Percentiles rank a stretch among this genome's conserved stretches.
phyloP scores from a whole-genome alignment of 2,329 filamentous ascomycete species.

The Emmonsia crescens region DNA sequence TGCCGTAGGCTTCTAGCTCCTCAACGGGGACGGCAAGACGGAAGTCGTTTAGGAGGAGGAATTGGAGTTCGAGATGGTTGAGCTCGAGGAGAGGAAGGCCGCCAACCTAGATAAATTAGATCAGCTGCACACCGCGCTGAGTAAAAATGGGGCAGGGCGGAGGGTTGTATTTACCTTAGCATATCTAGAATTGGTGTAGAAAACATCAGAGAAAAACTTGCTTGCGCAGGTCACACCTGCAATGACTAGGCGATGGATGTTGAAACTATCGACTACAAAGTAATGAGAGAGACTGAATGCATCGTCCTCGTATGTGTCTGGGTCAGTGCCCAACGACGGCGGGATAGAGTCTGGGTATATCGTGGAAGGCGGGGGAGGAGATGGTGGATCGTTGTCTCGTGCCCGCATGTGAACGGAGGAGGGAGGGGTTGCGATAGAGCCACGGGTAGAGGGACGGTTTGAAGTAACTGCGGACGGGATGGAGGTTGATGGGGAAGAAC shows the following conservation, averaged over 20 bases:
- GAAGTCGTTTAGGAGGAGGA: constrained; percentile 91
- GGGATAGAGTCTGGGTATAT: constrained; percentile 11
- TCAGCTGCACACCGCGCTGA: neutral
- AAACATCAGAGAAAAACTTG: constrained; percentile 98
- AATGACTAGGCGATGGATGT: constrained; percentile 94
- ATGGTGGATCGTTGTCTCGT: constrained; percentile 24
- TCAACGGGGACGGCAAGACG: constrained; percentile 85
- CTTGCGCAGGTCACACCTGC: constrained; percentile 95
- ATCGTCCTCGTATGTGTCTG: constrained; percentile 17
- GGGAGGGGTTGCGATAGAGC: constrained; percentile 28
- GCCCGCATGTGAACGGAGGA: constrained; percentile 25
- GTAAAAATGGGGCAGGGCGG: constrained; percentile 11
- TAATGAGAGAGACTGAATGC: constrained; percentile 53
- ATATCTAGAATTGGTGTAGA: constrained; percentile 98
- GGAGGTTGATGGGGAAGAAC: constrained; percentile 15
- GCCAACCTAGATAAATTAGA: constrained; percentile 58
- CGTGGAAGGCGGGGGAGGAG: constrained; percentile 25
- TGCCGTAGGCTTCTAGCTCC: constrained; percentile 92
- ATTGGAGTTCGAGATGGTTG: constrained; percentile 93
- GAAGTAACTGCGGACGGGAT: constrained; percentile 14
- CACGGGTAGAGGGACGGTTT: constrained; percentile 13
- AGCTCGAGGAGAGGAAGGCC: constrained; percentile 84
- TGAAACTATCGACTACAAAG: constrained; percentile 98
- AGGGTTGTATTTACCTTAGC: constrained; percentile 62
- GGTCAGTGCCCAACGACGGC: neutral